A percentile compares a stretch with the other conserved stretches of the same genome.
These are phyloP conservation scores for Nannochloris sp. DNA, from an alignment of 139 green algal genomes.

Conservation along the genomic window DNA sequence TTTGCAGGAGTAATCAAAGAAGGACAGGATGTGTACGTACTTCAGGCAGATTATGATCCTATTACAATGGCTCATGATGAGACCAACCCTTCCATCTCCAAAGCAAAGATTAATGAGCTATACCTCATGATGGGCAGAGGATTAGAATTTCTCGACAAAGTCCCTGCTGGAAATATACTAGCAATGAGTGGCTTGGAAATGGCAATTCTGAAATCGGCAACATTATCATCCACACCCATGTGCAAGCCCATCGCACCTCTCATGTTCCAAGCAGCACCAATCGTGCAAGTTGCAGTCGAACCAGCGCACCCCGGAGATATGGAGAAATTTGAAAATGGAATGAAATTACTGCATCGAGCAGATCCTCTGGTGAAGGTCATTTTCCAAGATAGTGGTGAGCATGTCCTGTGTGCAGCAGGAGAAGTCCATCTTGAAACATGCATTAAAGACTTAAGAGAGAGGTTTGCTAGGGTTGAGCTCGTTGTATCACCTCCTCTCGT, in stretches of 20 bases:
- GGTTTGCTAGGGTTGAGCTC: slow-evolving; percentile 82
- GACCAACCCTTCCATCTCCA: neutral
- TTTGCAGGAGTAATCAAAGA: slow-evolving; percentile 61
- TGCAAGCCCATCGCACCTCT: slow-evolving; percentile 77
- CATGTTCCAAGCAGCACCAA: slow-evolving; percentile 83
- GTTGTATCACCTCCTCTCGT: slow-evolving; percentile 88
- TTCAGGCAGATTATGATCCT: slow-evolving; percentile 67
- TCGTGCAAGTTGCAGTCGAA: slow-evolving; percentile 92
- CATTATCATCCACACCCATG: slow-evolving; percentile 55
- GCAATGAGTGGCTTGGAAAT: slow-evolving; percentile 74
- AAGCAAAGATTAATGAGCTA: slow-evolving; percentile 31
- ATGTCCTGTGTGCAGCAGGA: slow-evolving; percentile 73
- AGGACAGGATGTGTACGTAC: slow-evolving; percentile 59
- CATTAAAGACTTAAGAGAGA: slow-evolving; percentile 86
- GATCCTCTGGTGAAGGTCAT: slow-evolving; percentile 76
- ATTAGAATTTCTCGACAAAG: slow-evolving; percentile 47
- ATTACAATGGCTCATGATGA: neutral
- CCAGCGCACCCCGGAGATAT: slow-evolving; percentile 68
- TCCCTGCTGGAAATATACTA: slow-evolving; percentile 85
- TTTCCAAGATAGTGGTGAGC: slow-evolving; percentile 65
- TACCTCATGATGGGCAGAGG: slow-evolving; percentile 96
- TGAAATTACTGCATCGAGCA: slow-evolving; percentile 84
- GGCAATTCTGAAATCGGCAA: slow-evolving; percentile 87
- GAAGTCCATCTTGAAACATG: slow-evolving; percentile 96
- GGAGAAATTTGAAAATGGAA: slow-evolving; percentile 60